A percentile compares a stretch with the other conserved stretches of the same genome.
These are phyloP conservation scores for Lecanicillium sp. DNA, from an alignment of 2,329 filamentous ascomycete species.

Conservation along the genomic window DNA sequence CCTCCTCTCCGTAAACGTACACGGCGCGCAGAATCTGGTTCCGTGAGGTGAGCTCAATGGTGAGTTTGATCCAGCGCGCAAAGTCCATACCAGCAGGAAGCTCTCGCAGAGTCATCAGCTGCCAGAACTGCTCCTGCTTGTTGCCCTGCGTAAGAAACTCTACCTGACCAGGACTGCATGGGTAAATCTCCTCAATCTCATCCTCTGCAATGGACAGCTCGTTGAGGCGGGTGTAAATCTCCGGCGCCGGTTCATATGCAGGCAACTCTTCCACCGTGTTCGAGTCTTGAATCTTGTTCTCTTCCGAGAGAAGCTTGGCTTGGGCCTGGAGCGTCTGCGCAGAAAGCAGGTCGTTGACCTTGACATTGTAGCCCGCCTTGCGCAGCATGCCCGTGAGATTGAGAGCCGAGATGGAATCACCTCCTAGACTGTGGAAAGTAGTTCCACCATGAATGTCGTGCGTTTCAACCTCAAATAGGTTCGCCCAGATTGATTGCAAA, in stretches of 20 bases:
- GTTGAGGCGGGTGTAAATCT: no score
- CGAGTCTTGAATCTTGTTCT: no score
- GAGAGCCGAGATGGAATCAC: slow-evolving; percentile 35
- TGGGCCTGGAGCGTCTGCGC: slow-evolving; percentile 15
- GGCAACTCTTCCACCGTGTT: no score
- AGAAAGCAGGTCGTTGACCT: slow-evolving; percentile 21
- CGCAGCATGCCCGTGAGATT: slow-evolving; percentile 37
- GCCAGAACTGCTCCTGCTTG: slow-evolving; percentile 20
- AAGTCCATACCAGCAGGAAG: slow-evolving; percentile 17
- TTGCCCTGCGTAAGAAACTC: slow-evolving; percentile 24
- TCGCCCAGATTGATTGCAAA: no score
- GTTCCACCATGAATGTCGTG: no score
- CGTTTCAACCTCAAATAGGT: no score
- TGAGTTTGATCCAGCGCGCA: slow-evolving; percentile 19
- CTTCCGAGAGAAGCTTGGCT: no score
- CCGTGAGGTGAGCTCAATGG: slow-evolving; percentile 15
- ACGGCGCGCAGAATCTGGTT: slow-evolving; percentile 23
- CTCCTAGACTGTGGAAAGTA: no score
- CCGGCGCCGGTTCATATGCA: no score
- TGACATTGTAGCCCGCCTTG: slow-evolving; percentile 18
- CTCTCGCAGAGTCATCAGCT: slow-evolving; percentile 21
- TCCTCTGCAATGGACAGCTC: no score
- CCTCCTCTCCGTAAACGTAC: no score
- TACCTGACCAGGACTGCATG: slow-evolving; percentile 24
- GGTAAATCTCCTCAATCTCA: no score